phyloP scores from a whole-genome alignment of 768 basidiomycete species.

The Arthromyces matolae region DNA sequence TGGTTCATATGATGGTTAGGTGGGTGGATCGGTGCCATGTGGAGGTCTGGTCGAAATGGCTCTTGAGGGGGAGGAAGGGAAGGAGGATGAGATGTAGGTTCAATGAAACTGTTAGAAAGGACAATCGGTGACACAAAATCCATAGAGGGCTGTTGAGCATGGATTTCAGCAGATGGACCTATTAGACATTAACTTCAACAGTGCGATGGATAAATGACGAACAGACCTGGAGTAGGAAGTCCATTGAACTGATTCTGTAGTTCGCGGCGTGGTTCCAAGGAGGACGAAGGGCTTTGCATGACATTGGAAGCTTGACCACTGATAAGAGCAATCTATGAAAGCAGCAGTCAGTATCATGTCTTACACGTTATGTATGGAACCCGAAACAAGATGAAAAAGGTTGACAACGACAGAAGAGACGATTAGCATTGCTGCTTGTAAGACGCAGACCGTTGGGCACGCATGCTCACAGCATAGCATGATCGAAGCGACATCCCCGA shows the following conservation, averaged over 20 bases:
- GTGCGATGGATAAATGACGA: neutral
- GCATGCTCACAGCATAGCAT: neutral
- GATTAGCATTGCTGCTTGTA: neutral
- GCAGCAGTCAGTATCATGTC: slow-evolving; percentile 7
- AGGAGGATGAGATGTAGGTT: slow-evolving; percentile 12
- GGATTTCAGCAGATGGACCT: slow-evolving; percentile 67
- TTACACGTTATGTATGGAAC: neutral
- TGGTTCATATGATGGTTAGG: slow-evolving; percentile 20
- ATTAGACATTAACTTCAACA: neutral
- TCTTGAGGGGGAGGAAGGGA: slow-evolving; percentile 16
- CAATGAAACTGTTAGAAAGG: slow-evolving; percentile 37
- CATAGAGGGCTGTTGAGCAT: slow-evolving; percentile 49
- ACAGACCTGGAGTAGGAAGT: slow-evolving; percentile 67
- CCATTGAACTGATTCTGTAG: slow-evolving; percentile 39
- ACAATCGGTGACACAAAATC: slow-evolving; percentile 65
- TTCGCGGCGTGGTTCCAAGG: slow-evolving; percentile 26
- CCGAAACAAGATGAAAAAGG: neutral
- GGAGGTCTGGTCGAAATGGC: slow-evolving; percentile 17
- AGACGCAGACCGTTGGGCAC: neutral
- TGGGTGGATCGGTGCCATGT: slow-evolving; percentile 17
- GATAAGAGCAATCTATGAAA: slow-evolving; percentile 61
- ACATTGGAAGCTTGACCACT: slow-evolving; percentile 43
- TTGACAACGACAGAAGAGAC: neutral
- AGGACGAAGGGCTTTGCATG: slow-evolving; percentile 30
- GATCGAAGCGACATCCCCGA: neutral